phyloP scores from a whole-genome alignment of 1,284 basidiomycete species.

The Rhizopogon parksii region DNA sequence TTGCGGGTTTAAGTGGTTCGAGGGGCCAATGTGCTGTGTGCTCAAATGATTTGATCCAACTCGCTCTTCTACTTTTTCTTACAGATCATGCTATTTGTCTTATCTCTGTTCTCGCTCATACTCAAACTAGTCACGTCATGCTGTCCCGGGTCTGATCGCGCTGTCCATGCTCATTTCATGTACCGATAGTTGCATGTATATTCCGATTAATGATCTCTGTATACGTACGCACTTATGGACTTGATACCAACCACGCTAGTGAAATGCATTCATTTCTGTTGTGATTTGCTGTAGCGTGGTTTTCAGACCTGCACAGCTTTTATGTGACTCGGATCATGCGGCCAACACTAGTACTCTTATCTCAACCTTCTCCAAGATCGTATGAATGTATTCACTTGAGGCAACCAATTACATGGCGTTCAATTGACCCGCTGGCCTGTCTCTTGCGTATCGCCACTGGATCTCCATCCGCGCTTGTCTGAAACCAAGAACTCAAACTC shows the following conservation, averaged over 20 bases:
- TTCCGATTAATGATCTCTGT: background rate
- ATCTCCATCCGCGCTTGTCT: background rate
- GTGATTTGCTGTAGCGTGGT: no score
- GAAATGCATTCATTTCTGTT: background rate
- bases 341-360: background rate
- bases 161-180: background rate
- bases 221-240: background rate
- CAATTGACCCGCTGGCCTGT: background rate
- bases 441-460: background rate
- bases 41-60: background rate
- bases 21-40: background rate
- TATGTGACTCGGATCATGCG: background rate
- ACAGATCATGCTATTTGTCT: background rate
- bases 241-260: constrained; percentile 1
- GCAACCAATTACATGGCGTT: background rate
- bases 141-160: background rate
- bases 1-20: background rate
- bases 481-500: no score
- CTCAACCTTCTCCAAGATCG: no score
- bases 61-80: background rate
- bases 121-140: background rate
- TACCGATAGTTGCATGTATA: constrained; percentile 1
- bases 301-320: background rate
- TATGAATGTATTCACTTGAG: background rate
- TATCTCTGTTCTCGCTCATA: background rate